phyloP scores from a whole-genome alignment of 2,329 filamentous ascomycete genomes.

The Aspergillus aculeatinus region DNA sequence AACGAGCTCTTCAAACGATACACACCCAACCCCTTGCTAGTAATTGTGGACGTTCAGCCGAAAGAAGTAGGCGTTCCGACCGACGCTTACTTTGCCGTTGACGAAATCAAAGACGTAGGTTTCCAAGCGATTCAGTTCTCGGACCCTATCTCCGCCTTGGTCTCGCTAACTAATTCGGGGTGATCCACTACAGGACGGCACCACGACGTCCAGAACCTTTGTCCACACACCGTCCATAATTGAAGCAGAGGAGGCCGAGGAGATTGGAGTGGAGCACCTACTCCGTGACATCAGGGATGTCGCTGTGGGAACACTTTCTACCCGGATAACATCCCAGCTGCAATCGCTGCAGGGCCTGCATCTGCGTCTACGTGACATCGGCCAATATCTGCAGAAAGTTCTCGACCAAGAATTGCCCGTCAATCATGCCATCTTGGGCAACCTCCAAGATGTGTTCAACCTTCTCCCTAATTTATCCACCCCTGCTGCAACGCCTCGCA shows the following conservation, averaged over 20 bases:
- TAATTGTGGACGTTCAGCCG: constrained; percentile 97
- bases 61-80: constrained; percentile 97
- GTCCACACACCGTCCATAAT: constrained; percentile 98
- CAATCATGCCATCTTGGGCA: constrained; percentile 95
- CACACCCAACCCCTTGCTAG: constrained; percentile 90
- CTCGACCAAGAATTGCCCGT: constrained; percentile 88
- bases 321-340: constrained; percentile 94
- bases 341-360: constrained; percentile 96
- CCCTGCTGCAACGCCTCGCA: constrained; percentile 62
- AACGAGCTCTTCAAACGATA: constrained; percentile 99
- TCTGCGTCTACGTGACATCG: constrained; percentile 90
- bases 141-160: neutral
- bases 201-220: constrained; percentile 93
- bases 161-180: neutral
- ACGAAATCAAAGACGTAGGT: constrained; percentile 98
- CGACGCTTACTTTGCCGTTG: constrained; percentile 97
- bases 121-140: neutral
- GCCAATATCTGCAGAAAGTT: constrained; percentile 92
- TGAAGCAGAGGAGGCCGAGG: constrained; percentile 97
- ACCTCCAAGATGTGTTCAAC: constrained; percentile 99
- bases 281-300: constrained; percentile 98
- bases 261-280: constrained; percentile 97
- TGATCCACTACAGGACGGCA: constrained; percentile 70
- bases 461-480: constrained; percentile 93
- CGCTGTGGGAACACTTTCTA: constrained; percentile 92